Evolutionary conservation across 176 grass and related monocot species (phyloP), one percentile per base, ranked within the genome.

Genomic region (Themeda triandra): DNA sequence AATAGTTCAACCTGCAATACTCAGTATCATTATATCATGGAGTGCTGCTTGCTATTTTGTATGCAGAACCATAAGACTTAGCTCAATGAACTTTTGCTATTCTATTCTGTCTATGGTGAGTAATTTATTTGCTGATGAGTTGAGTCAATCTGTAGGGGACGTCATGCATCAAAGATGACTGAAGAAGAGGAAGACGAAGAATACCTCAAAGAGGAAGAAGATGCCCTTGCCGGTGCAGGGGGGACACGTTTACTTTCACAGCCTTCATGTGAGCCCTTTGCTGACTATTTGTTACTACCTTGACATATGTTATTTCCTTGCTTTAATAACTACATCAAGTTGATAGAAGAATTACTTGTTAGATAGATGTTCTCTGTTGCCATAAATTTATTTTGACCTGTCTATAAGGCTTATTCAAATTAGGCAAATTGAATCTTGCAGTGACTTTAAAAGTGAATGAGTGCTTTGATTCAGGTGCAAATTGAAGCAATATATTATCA

Each of bases 111-210:
- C 60, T 5, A 15, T 25, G 4, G 63, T 30, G 37, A 32, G 3
- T 86, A 40, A 64, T 58, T 81, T 74, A 12, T 68, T 65, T 66
- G 24, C 77, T 88, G 32, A 46, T 86, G 63, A 72, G 21, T 36
- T 59, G n/a, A 44, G 25, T 83, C 30, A 69, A 73, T 84, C 37
- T 87, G 44, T 58, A 98, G 96, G 91, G 96, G 96, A 4, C 96
- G 96, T 19, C 96, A 95, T 88, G 87, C 89, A 14, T 92, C 96
- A 58, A 98, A 98, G 82, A 71, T 95, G 81, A 95, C 93, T 11
- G 93, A 89, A 85, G 96, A 98, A 78, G 96, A 98, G 90, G 96
- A 98, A 75, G 93, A 98, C 33, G 96, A 98, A 79, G 91, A 93
- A 71, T 98, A 84, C 87, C 93, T 98, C 23, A 90, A 93, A 82